phyloP scores from a whole-genome alignment of 495 filamentous ascomycete genomes.

The Xylaria longipes region DNA sequence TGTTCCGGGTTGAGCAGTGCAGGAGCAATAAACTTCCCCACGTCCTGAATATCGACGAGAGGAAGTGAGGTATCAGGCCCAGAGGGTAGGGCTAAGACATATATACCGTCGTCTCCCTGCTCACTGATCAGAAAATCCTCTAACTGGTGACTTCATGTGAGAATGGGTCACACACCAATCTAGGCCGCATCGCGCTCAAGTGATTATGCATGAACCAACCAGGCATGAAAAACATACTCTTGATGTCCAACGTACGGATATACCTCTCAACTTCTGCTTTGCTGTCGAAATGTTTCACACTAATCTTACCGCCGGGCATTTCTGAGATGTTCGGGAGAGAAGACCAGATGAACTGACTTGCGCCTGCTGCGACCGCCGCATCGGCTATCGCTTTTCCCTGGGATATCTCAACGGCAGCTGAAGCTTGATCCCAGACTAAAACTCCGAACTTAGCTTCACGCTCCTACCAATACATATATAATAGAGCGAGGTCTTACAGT shows the following conservation, averaged over 20 bases:
- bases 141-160: neutral
- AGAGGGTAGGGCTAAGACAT: neutral
- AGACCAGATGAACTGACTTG: neutral
- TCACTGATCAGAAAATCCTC: neutral
- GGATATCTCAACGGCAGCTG: neutral
- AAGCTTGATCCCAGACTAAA: neutral
- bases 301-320: neutral
- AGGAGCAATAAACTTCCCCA: neutral
- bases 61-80: neutral
- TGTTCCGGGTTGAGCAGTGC: neutral
- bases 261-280: neutral
- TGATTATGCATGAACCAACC: slow-evolving; percentile 4
- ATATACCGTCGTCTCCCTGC: neutral
- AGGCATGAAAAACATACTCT: neutral
- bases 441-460: neutral
- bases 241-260: neutral
- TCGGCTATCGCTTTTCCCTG: slow-evolving; percentile 1
- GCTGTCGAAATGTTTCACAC: neutral
- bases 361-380: neutral
- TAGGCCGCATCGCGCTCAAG: neutral
- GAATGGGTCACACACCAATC: neutral
- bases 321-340: neutral
- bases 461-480: neutral
- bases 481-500: neutral
- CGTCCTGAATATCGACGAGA: neutral